Conservation (phyloP, 1,139 yeast species). For the Geotrichum siamense region DNA sequence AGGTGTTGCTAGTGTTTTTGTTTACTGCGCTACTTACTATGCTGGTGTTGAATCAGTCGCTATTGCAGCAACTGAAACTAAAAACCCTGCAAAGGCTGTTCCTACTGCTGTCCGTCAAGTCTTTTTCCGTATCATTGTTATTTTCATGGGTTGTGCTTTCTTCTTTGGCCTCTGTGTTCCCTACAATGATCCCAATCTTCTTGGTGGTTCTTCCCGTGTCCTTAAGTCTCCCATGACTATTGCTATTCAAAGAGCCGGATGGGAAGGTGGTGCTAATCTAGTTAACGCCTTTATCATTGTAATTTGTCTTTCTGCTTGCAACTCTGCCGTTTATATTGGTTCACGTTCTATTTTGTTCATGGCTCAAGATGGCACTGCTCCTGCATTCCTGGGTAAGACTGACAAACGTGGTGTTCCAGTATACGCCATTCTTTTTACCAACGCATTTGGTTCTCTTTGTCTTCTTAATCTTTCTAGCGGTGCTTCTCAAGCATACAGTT, state of each 20-base stretch:
- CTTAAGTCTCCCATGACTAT: constrained; percentile 70
- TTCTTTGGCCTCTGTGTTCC: constrained; percentile 83
- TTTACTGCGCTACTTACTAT: constrained; percentile 58
- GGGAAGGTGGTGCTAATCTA: constrained; percentile 61
- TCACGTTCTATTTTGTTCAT: constrained; percentile 56
- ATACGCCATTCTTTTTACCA: constrained; percentile 42
- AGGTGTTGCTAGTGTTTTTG: constrained; percentile 64
- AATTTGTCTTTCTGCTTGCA: constrained; percentile 64
- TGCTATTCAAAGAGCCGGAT: constrained; percentile 62
- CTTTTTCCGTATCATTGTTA: constrained; percentile 67
- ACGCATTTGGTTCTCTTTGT: constrained; percentile 44
- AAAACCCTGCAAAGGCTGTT: constrained; percentile 72
- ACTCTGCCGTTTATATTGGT: constrained; percentile 61
- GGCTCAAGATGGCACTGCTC: constrained; percentile 57
- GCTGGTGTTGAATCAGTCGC: constrained; percentile 85
- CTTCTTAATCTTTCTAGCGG: constrained; percentile 58
- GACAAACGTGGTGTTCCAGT: constrained; percentile 58
- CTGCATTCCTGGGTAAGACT: constrained; percentile 47
- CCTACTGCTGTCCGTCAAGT: constrained; percentile 83
- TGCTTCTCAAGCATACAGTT: constrained; percentile 67
- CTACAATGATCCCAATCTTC: constrained; percentile 50
- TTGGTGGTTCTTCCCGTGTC: constrained; percentile 37
- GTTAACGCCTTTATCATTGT: constrained; percentile 68
- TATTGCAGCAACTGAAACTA: constrained; percentile 81
- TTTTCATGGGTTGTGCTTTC: constrained; percentile 72